A percentile compares a stretch with the other conserved stretches of the same genome.
Conservation (phyloP, 1,139 yeast species). For the Debaryomycetaceae sp. region DNA sequence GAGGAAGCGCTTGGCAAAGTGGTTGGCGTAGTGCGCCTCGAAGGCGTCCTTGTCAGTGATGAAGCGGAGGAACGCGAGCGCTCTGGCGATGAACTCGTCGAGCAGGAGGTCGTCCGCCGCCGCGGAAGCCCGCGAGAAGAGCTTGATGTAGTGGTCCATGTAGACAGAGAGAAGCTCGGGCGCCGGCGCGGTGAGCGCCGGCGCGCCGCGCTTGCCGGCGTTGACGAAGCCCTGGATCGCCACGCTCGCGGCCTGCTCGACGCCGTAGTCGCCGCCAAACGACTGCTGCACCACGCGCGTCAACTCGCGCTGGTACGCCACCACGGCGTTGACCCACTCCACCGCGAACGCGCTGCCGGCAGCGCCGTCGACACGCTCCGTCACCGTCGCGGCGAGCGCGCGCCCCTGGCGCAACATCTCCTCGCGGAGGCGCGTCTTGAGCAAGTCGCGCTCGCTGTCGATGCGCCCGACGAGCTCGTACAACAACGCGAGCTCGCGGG, state of each 20-base stretch:
- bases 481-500: constrained; percentile 35
- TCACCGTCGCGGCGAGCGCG: constrained; percentile 25
- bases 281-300: constrained; percentile 43
- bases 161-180: constrained; percentile 73
- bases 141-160: constrained; percentile 70
- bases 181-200: constrained; percentile 35
- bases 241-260: constrained; percentile 55
- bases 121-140: constrained; percentile 38
- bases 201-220: constrained; percentile 13
- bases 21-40: constrained; percentile 82
- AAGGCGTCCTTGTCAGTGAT: constrained; percentile 84
- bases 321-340: constrained; percentile 63
- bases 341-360: constrained; percentile 44
- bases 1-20: constrained; percentile 80
- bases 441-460: constrained; percentile 47
- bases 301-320: constrained; percentile 52
- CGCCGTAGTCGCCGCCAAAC: constrained; percentile 43
- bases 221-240: constrained; percentile 66
- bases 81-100: constrained; percentile 51
- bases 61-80: constrained; percentile 61
- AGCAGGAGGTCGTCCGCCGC: constrained; percentile 15
- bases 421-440: constrained; percentile 47
- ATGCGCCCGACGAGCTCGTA: constrained; percentile 53
- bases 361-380: constrained; percentile 16
- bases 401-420: constrained; percentile 41